Evolutionary conservation across 2,329 filamentous ascomycete species (phyloP), one percentile per base, ranked within the genome.

Genomic region (Cercospora canescens): DNA sequence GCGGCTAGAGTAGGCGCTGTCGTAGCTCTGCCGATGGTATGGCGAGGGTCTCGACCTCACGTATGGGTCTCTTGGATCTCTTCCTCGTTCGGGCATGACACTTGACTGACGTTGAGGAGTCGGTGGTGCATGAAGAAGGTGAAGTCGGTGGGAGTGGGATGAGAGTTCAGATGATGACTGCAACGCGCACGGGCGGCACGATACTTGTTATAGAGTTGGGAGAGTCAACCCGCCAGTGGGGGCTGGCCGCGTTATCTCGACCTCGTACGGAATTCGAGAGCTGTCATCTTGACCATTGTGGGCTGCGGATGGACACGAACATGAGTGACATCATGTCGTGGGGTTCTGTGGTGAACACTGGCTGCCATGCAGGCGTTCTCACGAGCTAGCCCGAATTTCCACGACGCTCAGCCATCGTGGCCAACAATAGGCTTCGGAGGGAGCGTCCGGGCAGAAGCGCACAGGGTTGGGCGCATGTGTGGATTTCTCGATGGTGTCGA

Each of bases 1-100:
- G 11, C 60, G 60, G 34, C 60, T 62, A 39, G 60, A 56, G 60
- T 62, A 62, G 60, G 48, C 60, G 35, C 60, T 62, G 48, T 62
- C 60, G 60, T 62, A 62, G 60, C 60, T 62, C 32, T 54, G 48
- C 30, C 60, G 45, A n/a, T 50, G 32, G 50, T 62, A 34, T 16
- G 26, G 45, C 35, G 60, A 24, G 21, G 60, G 60, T 54, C 48
- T 55, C 16, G 45, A 52, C 21, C 60, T 62, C 34, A 41, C 60
- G 26, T 55, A 41, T 37, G 60, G 48, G 50, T 62, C 60, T 55
- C 60, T 34, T 28, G 60, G 57, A 28, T 60, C 57, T 48, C 57
- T 39, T 30, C 57, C 60, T 62, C 48, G 32, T 18, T 54, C 34
- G 16, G 60, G 60, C 60, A 62, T 62, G 60, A 9, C 30, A 18